These are phyloP conservation scores for Marsdenia floribunda DNA, from an alignment of 257 asterid genomes.

Conservation along the genomic window DNA sequence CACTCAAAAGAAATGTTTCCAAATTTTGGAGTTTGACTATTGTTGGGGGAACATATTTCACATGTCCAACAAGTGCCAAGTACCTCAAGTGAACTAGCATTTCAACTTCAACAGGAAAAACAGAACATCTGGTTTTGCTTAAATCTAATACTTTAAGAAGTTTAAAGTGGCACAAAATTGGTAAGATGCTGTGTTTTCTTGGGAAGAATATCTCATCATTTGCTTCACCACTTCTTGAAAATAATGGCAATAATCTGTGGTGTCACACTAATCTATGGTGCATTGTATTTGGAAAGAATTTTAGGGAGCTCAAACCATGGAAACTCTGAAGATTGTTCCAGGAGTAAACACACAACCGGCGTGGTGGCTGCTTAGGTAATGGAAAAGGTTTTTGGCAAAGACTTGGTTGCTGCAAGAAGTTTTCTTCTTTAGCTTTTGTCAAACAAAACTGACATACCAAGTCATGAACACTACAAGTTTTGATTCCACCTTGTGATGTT, in stretches of 20 bases:
- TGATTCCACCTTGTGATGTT: not conserved
- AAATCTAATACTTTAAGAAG: slow-evolving; percentile 10
- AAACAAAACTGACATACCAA: not conserved
- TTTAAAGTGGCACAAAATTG: not conserved
- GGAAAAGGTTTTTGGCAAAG: not conserved
- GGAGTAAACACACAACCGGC: not conserved
- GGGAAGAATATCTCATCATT: too few relatives aligned
- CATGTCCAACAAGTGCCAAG: not conserved
- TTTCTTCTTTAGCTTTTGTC: not conserved
- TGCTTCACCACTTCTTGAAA: too few relatives aligned
- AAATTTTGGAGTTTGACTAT: slow-evolving; percentile 8
- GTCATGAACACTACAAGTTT: slow-evolving; percentile 2
- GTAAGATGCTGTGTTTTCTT: not conserved
- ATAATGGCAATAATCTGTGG: too few relatives aligned
- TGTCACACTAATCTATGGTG: too few relatives aligned
- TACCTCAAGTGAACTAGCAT: slow-evolving; percentile 15
- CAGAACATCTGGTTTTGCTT: too few relatives aligned
- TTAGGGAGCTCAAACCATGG: not conserved
- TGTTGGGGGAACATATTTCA: not conserved
- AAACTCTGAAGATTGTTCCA: too few relatives aligned
- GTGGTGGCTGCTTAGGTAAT: not conserved
- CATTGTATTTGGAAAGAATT: not conserved
- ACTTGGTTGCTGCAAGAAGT: not conserved
- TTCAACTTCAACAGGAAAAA: not conserved
- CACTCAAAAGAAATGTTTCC: slow-evolving; percentile 2